Evolutionary conservation across 176 grass and related monocot species (phyloP).

Genomic region (Hordeum marinum): DNA sequence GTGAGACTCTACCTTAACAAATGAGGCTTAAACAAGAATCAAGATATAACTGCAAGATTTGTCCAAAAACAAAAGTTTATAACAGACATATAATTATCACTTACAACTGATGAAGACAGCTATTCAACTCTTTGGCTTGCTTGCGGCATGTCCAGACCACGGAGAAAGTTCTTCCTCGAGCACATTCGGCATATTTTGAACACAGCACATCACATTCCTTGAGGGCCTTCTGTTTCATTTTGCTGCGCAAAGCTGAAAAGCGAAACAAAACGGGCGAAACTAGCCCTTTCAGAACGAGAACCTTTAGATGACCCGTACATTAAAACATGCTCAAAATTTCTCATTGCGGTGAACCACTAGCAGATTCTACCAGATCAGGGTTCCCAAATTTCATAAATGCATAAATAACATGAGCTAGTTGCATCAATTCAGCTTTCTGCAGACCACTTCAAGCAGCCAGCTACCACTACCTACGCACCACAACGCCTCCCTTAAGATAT

Average conservation of each 20-base stretch:
- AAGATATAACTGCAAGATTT: not conserved
- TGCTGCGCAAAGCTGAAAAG: conserved; percentile 85
- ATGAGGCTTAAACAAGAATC: not conserved
- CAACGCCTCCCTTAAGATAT: no score
- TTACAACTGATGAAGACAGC: conserved; percentile 97
- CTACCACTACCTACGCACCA: not conserved
- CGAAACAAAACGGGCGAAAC: not conserved
- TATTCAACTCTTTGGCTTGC: conserved; percentile 85
- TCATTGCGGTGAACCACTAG: not conserved
- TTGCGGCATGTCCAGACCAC: conserved; percentile 86
- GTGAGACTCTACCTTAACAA: not conserved
- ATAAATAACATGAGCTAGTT: not conserved
- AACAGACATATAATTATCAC: conserved; percentile 14
- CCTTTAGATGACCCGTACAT: not conserved
- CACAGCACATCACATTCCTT: conserved; percentile 74
- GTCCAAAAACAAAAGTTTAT: not conserved
- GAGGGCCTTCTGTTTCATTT: conserved; percentile 94
- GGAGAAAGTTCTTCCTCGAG: conserved; percentile 83
- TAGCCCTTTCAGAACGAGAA: not conserved
- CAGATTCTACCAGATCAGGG: no score
- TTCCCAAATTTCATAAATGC: not conserved
- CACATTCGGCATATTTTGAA: conserved; percentile 96
- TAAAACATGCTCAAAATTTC: not conserved
- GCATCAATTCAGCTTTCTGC: not conserved
- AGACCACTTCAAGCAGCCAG: not conserved